These are phyloP conservation scores for Malania oleifera DNA, from an alignment of 164 flowering plant species.

Conservation along the genomic window DNA sequence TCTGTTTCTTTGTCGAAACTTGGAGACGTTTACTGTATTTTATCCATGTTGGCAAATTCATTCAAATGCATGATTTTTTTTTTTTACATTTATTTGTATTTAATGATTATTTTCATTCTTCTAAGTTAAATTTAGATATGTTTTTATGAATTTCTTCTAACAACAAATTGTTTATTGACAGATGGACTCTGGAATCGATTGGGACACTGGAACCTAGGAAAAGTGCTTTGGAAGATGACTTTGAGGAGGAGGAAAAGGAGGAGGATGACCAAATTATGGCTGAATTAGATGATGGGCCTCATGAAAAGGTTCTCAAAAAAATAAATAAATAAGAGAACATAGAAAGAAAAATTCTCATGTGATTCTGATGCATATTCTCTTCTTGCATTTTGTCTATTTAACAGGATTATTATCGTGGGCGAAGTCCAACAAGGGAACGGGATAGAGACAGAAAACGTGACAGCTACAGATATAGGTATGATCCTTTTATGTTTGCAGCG, in stretches of 20 bases:
- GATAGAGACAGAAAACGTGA: constrained; percentile 88
- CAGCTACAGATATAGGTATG: constrained; percentile 83
- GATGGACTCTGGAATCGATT: constrained; percentile 79
- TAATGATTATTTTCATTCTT: no score
- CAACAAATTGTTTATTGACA: constrained; percentile 14
- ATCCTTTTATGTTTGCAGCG: neutral
- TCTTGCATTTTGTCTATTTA: neutral
- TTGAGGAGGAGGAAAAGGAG: constrained; percentile 95
- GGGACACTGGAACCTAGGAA: constrained; percentile 75
- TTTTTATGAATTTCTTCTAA: no score
- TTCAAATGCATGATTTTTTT: no score
- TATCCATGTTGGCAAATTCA: no score
- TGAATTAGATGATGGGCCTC: constrained; percentile 41
- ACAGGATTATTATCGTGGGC: constrained; percentile 75
- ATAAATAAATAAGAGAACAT: neutral
- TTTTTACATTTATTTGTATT: no score
- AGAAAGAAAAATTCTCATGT: neutral
- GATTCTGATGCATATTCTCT: neutral
- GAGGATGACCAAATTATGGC: constrained; percentile 65
- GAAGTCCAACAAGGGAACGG: constrained; percentile 83
- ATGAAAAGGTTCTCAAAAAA: constrained; percentile 56
- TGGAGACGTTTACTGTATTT: no score
- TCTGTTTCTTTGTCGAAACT: no score
- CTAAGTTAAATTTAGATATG: no score
- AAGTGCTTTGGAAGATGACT: constrained; percentile 99